These are phyloP conservation scores for Nakazawaea siamensis DNA, from an alignment of 805 yeast genomes.

Conservation along the genomic window DNA sequence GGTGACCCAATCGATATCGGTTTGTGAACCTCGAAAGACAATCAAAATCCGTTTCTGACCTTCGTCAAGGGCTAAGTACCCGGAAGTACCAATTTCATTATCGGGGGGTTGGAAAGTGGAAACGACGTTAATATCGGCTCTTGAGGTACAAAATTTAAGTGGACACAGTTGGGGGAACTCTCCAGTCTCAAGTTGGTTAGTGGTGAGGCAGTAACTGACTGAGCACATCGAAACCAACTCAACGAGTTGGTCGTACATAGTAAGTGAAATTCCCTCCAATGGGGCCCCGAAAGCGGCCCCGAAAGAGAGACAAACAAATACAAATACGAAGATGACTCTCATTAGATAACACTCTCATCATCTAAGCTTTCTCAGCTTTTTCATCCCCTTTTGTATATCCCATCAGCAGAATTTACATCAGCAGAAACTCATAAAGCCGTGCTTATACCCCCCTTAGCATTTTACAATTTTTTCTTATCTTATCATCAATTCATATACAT, in stretches of 20 bases:
- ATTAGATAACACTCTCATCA: no score
- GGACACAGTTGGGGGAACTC: neutral
- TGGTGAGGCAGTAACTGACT: constrained; percentile 3
- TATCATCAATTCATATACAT: no score
- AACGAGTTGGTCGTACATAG: neutral
- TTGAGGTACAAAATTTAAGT: neutral
- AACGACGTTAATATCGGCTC: constrained; percentile 24
- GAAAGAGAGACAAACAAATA: no score
- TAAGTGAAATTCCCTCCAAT: no score
- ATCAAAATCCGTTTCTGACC: constrained; percentile 32
- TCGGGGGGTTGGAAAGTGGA: constrained; percentile 27
- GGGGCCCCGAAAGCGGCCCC: no score
- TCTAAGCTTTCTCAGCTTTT: no score
- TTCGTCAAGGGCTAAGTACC: constrained; percentile 44
- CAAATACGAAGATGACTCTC: no score
- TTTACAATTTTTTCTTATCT: no score
- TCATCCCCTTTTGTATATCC: no score
- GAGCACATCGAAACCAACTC: constrained; percentile 1
- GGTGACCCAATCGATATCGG: constrained; percentile 52
- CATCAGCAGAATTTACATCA: no score
- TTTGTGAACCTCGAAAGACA: constrained; percentile 57
- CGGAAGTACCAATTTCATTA: constrained; percentile 28
- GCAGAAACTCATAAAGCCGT: no score
- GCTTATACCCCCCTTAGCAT: no score
- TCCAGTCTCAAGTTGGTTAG: neutral